Conservation (phyloP, 179 eudicot genomes). For the Camellia oleifera region DNA sequence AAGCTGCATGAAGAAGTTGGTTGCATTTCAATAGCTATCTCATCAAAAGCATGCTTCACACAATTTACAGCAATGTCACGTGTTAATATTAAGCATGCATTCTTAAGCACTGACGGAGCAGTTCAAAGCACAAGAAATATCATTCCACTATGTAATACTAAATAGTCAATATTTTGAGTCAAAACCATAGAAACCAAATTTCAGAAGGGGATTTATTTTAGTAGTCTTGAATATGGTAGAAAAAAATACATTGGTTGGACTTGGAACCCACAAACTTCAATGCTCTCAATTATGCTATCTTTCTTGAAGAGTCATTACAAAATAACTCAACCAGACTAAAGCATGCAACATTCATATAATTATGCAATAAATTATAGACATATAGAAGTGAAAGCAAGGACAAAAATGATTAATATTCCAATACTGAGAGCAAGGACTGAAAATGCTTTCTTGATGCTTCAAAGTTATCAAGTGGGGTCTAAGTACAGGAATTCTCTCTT, state of each 20-base stretch:
- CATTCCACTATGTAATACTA: not conserved
- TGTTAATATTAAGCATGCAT: not conserved
- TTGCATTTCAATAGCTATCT: not conserved
- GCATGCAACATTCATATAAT: not conserved
- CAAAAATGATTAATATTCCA: too few species aligned
- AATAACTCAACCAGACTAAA: not conserved
- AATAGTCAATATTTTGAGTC: not conserved
- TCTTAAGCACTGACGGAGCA: not conserved
- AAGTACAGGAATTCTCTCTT: too few species aligned
- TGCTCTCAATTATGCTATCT: not conserved
- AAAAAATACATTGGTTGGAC: too few species aligned
- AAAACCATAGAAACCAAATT: not conserved
- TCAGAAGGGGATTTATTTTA: too few species aligned
- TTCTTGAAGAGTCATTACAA: not conserved
- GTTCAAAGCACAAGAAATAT: not conserved
- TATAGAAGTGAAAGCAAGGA: too few species aligned
- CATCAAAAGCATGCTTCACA: not conserved
- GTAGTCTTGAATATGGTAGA: not conserved
- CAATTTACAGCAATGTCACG: not conserved
- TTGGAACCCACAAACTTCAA: not conserved
- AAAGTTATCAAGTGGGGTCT: not conserved
- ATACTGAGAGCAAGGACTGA: too few species aligned
- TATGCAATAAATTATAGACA: too few species aligned
- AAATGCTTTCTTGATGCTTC: not conserved
- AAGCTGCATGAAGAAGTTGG: constrained; percentile 49